A percentile compares a stretch with the other conserved stretches of the same genome.
Conservation (phyloP, 805 yeast species). For the Spencermartinsiella europaea region DNA sequence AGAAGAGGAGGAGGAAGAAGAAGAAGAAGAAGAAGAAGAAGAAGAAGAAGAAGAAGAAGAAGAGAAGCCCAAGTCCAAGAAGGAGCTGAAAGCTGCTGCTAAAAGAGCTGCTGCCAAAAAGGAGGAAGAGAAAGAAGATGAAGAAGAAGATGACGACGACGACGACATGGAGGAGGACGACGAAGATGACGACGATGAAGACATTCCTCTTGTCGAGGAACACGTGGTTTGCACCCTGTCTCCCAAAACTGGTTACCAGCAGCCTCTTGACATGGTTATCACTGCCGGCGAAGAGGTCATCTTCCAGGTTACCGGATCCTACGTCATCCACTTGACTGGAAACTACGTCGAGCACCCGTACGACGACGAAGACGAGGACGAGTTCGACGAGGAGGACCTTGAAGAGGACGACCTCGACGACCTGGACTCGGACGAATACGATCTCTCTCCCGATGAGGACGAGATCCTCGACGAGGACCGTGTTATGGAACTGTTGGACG, state of each 20-base stretch:
- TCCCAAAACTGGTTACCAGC: slow-evolving; percentile 78
- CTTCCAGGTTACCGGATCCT: slow-evolving; percentile 95
- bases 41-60: slow-evolving; percentile 47
- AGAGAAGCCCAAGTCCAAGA: slow-evolving; percentile 45
- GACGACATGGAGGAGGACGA: slow-evolving; percentile 46
- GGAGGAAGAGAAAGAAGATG: slow-evolving; percentile 34
- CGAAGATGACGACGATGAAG: slow-evolving; percentile 49
- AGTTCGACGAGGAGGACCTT: slow-evolving; percentile 43
- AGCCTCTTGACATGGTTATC: slow-evolving; percentile 82
- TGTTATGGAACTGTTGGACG: slow-evolving; percentile 56
- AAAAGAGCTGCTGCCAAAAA: slow-evolving; percentile 24
- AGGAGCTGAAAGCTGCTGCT: slow-evolving; percentile 40
- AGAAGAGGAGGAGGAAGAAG: slow-evolving; percentile 35
- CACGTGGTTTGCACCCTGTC: slow-evolving; percentile 83
- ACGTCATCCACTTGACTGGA: slow-evolving; percentile 88
- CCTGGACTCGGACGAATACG: slow-evolving; percentile 30
- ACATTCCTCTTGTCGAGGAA: slow-evolving; percentile 72
- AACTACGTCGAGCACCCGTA: slow-evolving; percentile 95
- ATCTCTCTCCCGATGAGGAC: slow-evolving; percentile 32
- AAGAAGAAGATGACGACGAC: slow-evolving; percentile 48
- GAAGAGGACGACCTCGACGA: slow-evolving; percentile 34
- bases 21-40: slow-evolving; percentile 37
- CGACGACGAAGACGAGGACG: slow-evolving; percentile 57
- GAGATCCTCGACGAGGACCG: slow-evolving; percentile 38
- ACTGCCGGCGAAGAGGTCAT: slow-evolving; percentile 90